phyloP scores from a whole-genome alignment of 164 flowering plant genomes.

The Kalanchoe fedtschenkoi region DNA sequence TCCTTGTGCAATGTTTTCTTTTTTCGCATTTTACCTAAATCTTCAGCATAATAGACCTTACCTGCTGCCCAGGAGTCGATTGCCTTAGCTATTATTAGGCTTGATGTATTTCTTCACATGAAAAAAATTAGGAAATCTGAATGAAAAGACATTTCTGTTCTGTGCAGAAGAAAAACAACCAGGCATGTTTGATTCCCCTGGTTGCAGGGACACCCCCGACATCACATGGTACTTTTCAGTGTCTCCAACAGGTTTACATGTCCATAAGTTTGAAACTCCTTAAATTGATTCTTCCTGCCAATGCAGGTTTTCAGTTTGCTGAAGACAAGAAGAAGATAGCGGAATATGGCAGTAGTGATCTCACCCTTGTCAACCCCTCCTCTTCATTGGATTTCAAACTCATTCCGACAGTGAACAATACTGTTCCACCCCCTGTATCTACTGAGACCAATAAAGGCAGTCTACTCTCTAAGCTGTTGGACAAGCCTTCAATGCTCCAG shows the following conservation, averaged over 20 bases:
- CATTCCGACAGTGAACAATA: neutral
- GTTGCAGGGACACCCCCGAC: neutral
- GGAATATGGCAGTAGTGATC: neutral
- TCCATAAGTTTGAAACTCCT: constrained; percentile 14
- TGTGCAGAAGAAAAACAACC: neutral
- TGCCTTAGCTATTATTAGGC: too few species aligned
- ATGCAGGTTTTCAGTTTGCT: neutral
- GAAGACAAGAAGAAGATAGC: neutral
- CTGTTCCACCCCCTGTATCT: constrained; percentile 5
- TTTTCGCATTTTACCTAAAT: neutral
- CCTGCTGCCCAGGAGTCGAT: neutral
- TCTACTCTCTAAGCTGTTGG: constrained; percentile 13
- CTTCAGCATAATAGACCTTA: neutral
- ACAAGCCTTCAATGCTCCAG: constrained; percentile 19
- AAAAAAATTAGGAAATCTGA: too few species aligned
- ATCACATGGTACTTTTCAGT: neutral
- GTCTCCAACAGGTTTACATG: constrained; percentile 21
- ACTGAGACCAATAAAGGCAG: constrained; percentile 19
- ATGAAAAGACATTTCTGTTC: neutral
- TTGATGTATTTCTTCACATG: too few species aligned
- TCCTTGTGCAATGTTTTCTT: neutral
- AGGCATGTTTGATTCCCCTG: neutral
- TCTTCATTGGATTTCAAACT: constrained; percentile 10
- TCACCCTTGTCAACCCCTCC: constrained; percentile 9
- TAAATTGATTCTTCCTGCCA: neutral